Conservation (phyloP, 441 rosid genomes). For the Adansonia gregorii region DNA sequence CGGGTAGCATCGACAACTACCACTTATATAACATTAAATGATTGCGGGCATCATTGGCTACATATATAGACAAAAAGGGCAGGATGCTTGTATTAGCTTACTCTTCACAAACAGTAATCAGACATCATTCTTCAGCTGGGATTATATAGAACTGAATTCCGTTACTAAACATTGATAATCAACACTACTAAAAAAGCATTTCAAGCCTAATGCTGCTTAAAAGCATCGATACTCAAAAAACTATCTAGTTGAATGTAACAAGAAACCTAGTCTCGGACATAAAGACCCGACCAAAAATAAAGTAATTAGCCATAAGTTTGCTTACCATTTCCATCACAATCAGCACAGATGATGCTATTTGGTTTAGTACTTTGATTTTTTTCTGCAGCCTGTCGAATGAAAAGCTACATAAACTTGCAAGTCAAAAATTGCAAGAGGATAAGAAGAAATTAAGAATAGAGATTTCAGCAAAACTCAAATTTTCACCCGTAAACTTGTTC, state of each 20-base stretch:
- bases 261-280: not conserved
- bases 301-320: conserved; percentile 7
- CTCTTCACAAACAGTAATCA: not conserved
- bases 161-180: not conserved
- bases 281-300: not conserved
- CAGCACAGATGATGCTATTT: conserved; percentile 71
- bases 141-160: too few relatives aligned
- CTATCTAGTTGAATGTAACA: not conserved
- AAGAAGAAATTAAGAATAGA: not conserved
- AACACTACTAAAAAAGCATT: not conserved
- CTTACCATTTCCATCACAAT: conserved; percentile 91
- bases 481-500: not conserved
- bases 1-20: too few relatives aligned
- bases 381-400: conserved; percentile 57
- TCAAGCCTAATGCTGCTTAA: not conserved
- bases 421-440: not conserved
- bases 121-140: not conserved
- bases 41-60: not conserved
- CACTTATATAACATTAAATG: too few relatives aligned
- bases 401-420: conserved; percentile 21
- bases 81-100: not conserved
- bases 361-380: conserved; percentile 45
- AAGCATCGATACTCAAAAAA: not conserved
- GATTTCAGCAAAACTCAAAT: not conserved
- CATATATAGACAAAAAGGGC: not conserved